phyloP scores from a whole-genome alignment of 75 land plant genomes.

The Pinus albicaulis region DNA sequence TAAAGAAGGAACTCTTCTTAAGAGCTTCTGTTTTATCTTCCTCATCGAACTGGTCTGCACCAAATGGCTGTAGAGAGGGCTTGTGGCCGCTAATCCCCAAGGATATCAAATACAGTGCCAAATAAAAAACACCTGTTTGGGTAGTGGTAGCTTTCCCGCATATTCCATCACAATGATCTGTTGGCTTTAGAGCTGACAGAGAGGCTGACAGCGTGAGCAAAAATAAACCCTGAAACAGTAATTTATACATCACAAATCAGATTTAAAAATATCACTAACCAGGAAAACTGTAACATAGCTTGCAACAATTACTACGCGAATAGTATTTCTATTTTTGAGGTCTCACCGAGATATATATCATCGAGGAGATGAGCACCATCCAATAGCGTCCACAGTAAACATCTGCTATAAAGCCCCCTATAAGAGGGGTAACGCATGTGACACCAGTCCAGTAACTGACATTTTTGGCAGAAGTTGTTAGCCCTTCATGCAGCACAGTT shows the following conservation, averaged over 20 bases:
- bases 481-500: conserved; percentile 59
- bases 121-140: conserved; percentile 60
- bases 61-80: conserved; percentile 55
- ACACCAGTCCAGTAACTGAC: conserved; percentile 86
- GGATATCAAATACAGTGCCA: conserved; percentile 59
- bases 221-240: conserved; percentile 24
- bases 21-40: conserved; percentile 33
- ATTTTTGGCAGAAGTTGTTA: conserved; percentile 63
- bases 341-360: conserved; percentile 68
- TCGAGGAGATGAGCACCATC: conserved; percentile 59
- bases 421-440: conserved; percentile 56
- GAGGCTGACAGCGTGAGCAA: conserved; percentile 39
- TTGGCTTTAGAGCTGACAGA: conserved; percentile 22
- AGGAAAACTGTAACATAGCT: background rate
- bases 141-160: conserved; percentile 16
- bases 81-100: conserved; percentile 45
- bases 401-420: conserved; percentile 93
- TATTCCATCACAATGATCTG: background rate
- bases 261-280: background rate
- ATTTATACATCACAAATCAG: background rate
- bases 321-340: too few species aligned
- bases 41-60: conserved; percentile 71
- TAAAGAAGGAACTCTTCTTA: conserved; percentile 53
- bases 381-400: conserved; percentile 77
- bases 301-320: background rate